Base-by-base conservation (phyloP, 805 yeast genomes). In the Saturnispora halmiae region DNA sequence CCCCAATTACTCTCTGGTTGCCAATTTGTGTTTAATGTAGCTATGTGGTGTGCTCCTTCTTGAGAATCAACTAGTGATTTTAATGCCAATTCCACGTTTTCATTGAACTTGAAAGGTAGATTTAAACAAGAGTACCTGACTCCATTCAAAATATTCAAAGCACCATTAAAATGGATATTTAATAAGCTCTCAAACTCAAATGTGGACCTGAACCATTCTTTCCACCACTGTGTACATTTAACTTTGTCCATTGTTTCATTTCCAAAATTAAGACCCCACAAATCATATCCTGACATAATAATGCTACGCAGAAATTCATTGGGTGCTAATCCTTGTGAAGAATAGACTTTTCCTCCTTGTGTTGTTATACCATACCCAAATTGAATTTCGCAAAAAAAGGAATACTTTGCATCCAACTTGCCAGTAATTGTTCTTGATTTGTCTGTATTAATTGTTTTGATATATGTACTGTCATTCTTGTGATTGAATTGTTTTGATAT, bases 191-290 rank as follows among this genome's bases (percentile, higher is more conserved):
- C 25, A 28, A 51, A 51, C 28, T 54, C 57, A 21, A 60, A 57
- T 26, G 52, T 49, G 40, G 56, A 52, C 2, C n/a, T 31, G 3
- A 60, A 42, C 69, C 70, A 67, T 2, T 40, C 41, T 3, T 33
- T 42, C 69, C 69, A 67, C 70, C 70, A 66, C 15, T 45, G 40
- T 13, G 32, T 40, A 2, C 44, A 31, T 14, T 32, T 13, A 5
- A 27, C 6, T 9, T 27, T 14, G 5, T 6, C 29, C 5, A 11
- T 9, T 7, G 9, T 7, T 5, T 11, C 14, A 27, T 27, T 27
- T 13, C 29, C 29, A 9, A 13, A 9, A 36, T 63, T 58, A 14
- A 66, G 45, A 13, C 45, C 38, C 58, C 60, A 66, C 5, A 65
- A 46, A 26, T 52, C 45, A 41, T 61, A 61, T 4, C 64, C 69